Percentiles rank a stretch among this genome's conserved stretches.
Evolutionary conservation across 352 stramenopile species (phyloP).

Genomic region (Pythium monospermum): DNA sequence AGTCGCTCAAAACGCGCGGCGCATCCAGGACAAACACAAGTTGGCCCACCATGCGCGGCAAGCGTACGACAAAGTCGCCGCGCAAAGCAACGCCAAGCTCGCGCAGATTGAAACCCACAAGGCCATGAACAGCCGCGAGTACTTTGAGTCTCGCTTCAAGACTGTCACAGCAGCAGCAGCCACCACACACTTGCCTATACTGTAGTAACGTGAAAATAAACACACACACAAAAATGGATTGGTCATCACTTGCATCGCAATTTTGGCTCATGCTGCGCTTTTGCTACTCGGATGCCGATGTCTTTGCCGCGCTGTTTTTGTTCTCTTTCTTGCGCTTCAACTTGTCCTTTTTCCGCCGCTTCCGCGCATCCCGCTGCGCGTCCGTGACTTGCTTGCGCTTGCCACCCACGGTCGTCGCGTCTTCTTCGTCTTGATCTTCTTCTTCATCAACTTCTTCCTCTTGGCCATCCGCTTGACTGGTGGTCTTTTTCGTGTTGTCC

Average conservation of each 20-base stretch:
- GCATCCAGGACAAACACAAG: conserved; percentile 16
- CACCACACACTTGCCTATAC: too few relatives aligned
- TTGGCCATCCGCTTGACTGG: neutral
- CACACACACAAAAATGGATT: conserved; percentile 18
- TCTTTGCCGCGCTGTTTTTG: conserved; percentile 23
- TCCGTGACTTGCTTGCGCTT: conserved; percentile 68
- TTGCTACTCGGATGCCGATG: too few relatives aligned
- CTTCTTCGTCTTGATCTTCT: neutral
- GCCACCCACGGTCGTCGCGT: conserved; percentile 13
- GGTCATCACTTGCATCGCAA: too few relatives aligned
- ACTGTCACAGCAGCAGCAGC: too few relatives aligned
- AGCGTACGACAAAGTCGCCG: conserved; percentile 41
- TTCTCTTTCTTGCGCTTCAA: conserved; percentile 57
- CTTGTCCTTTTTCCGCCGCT: conserved; percentile 69
- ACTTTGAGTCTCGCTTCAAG: too few relatives aligned
- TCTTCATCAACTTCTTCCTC: conserved; percentile 2
- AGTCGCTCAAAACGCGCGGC: conserved; percentile 5
- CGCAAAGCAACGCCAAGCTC: conserved; percentile 45
- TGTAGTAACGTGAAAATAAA: conserved; percentile 5
- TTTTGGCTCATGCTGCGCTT: too few relatives aligned
- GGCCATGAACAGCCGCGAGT: conserved; percentile 30
- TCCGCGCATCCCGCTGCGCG: conserved; percentile 46
- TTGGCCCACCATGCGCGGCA: conserved; percentile 32
- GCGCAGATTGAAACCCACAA: conserved; percentile 51
- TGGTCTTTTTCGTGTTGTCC: neutral